Conservation (phyloP, 805 yeast species). For the Komagataella populi region DNA sequence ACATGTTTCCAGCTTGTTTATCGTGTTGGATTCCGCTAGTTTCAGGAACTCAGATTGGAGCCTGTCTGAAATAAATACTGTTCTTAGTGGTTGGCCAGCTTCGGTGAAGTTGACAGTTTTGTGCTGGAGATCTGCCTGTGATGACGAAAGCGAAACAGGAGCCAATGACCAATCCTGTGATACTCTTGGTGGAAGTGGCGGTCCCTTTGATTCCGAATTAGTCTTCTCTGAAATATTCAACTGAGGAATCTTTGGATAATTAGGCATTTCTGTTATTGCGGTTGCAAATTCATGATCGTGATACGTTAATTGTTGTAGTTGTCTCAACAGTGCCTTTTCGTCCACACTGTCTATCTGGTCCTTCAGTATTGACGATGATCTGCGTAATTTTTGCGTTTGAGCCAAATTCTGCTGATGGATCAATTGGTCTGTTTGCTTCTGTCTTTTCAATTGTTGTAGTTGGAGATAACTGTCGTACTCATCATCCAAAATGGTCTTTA, state of each 20-base stretch:
- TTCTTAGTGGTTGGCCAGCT: conserved; percentile 40
- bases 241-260: neutral
- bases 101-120: conserved; percentile 32
- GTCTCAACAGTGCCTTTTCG: conserved; percentile 2
- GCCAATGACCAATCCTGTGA: neutral
- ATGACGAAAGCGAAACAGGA: neutral
- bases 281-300: neutral
- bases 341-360: neutral
- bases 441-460: conserved; percentile 1
- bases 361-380: neutral
- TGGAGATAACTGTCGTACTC: conserved; percentile 8
- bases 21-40: conserved; percentile 36
- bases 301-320: neutral
- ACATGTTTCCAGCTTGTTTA: conserved; percentile 42
- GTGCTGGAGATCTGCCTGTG: conserved; percentile 14
- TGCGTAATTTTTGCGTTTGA: neutral
- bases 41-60: conserved; percentile 28
- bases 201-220: neutral
- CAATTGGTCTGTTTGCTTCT: conserved; percentile 7
- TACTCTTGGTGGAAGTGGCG: neutral
- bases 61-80: conserved; percentile 33
- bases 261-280: neutral
- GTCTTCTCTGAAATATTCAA: neutral
- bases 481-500: conserved; percentile 13
- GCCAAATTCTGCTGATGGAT: conserved; percentile 2